These are phyloP conservation scores for Symbiotaphrina buchneri DNA, from an alignment of 495 filamentous ascomycete species.

Conservation along the genomic window DNA sequence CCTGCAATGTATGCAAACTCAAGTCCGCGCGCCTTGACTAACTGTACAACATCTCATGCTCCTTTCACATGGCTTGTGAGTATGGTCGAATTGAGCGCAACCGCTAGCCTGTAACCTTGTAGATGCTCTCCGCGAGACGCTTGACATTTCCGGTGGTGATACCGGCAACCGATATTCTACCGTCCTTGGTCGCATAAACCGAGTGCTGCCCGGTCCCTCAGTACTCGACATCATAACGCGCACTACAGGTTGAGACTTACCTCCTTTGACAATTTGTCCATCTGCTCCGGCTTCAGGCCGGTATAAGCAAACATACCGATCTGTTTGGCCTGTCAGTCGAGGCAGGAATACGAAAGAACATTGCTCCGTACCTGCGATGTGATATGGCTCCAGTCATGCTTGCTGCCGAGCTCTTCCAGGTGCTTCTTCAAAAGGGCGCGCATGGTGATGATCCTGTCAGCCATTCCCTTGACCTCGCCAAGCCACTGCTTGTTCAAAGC, in stretches of 20 bases:
- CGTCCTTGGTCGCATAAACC: conserved; percentile 94
- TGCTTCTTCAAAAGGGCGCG: conserved; percentile 78
- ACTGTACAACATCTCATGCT: no score
- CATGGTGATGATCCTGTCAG: conserved; percentile 97
- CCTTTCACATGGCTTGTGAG: no score
- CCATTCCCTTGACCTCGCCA: conserved; percentile 93
- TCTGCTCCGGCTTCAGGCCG: conserved; percentile 76
- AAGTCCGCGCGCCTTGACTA: no score
- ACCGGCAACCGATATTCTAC: conserved; percentile 90
- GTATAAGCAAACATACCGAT: conserved; percentile 99
- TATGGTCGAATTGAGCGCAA: no score
- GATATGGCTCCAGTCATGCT: conserved; percentile 97
- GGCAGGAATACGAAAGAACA: not conserved
- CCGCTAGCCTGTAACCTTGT: conserved; percentile 73
- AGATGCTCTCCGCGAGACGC: conserved; percentile 84
- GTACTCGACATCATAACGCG: not conserved
- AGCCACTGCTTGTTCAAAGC: conserved; percentile 85
- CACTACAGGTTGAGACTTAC: conserved; percentile 16
- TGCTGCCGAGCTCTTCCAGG: conserved; percentile 80
- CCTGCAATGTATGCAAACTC: no score
- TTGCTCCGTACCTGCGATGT: conserved; percentile 44
- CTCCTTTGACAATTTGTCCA: conserved; percentile 81
- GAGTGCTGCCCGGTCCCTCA: conserved; percentile 37
- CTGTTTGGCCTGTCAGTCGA: conserved; percentile 12
- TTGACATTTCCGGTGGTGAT: conserved; percentile 87